Evolutionary conservation across 768 basidiomycete species (phyloP).

Genomic region (Mycena indigotica): DNA sequence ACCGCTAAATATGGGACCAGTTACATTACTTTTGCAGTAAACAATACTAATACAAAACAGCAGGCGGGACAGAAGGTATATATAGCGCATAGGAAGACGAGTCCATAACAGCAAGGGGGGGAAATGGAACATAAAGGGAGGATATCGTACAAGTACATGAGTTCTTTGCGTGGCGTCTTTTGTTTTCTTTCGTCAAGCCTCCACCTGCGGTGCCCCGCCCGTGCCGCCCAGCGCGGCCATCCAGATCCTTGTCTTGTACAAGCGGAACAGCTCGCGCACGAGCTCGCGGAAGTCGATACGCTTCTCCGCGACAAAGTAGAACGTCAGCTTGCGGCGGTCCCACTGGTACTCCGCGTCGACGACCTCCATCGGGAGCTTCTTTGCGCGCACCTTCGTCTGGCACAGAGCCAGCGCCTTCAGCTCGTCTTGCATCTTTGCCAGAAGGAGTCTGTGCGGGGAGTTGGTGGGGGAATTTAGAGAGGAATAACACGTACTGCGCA

Average conservation of each 20-base stretch:
- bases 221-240: slow-evolving; percentile 73
- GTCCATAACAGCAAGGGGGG: too few relatives aligned
- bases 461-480: not conserved
- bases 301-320: slow-evolving; percentile 96
- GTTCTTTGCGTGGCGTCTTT: too few relatives aligned
- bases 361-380: slow-evolving; percentile 97
- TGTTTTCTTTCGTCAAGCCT: too few relatives aligned
- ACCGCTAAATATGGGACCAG: too few relatives aligned
- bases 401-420: slow-evolving; percentile 89
- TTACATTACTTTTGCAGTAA: too few relatives aligned
- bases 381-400: slow-evolving; percentile 87
- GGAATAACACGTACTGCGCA: slow-evolving; percentile 55
- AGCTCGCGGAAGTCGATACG: slow-evolving; percentile 96
- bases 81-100: too few relatives aligned
- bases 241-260: slow-evolving; percentile 96
- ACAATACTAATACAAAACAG: too few relatives aligned
- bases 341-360: slow-evolving; percentile 99
- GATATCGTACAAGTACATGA: too few relatives aligned
- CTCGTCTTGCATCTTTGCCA: slow-evolving; percentile 88
- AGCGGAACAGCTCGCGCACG: slow-evolving; percentile 88
- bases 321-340: slow-evolving; percentile 97
- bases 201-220: too few relatives aligned
- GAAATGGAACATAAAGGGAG: too few relatives aligned
- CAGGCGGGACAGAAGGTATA: too few relatives aligned
- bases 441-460: slow-evolving; percentile 55